phyloP scores from a whole-genome alignment of 306 rosid species.

The Vachellia pachyceras region DNA sequence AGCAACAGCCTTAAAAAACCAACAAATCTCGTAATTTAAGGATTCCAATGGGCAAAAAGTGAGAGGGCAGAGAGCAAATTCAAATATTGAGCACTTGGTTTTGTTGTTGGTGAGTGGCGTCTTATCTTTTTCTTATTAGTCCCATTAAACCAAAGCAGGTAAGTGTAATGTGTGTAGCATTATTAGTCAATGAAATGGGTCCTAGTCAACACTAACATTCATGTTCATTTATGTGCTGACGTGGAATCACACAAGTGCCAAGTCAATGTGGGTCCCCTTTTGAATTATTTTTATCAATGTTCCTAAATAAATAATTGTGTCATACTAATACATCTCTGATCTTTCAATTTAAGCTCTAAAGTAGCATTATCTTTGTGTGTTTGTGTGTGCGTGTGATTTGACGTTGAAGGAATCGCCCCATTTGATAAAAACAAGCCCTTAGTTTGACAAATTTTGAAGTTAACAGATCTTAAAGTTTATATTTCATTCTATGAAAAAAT shows the following conservation, averaged over 20 bases:
- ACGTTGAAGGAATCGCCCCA: too few relatives aligned
- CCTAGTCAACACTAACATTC: background rate
- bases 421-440: too few relatives aligned
- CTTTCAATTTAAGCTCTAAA: too few relatives aligned
- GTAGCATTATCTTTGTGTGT: background rate
- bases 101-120: conserved; percentile 22
- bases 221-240: background rate
- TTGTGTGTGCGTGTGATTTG: background rate
- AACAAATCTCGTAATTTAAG: background rate
- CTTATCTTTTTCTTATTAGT: conserved; percentile 3
- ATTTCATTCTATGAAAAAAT: background rate
- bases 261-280: conserved; percentile 29
- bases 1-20: background rate
- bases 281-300: background rate
- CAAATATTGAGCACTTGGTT: background rate
- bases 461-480: background rate
- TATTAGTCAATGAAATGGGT: background rate
- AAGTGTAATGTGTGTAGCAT: background rate
- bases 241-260: conserved; percentile 21
- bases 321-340: too few relatives aligned
- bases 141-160: background rate
- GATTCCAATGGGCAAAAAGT: background rate
- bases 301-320: too few relatives aligned
- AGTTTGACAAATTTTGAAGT: too few relatives aligned
- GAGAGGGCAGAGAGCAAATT: background rate